Percentiles rank a stretch among this genome's conserved stretches.
phyloP scores from a whole-genome alignment of 2,329 filamentous ascomycete genomes.

The Neofusicoccum parvum region DNA sequence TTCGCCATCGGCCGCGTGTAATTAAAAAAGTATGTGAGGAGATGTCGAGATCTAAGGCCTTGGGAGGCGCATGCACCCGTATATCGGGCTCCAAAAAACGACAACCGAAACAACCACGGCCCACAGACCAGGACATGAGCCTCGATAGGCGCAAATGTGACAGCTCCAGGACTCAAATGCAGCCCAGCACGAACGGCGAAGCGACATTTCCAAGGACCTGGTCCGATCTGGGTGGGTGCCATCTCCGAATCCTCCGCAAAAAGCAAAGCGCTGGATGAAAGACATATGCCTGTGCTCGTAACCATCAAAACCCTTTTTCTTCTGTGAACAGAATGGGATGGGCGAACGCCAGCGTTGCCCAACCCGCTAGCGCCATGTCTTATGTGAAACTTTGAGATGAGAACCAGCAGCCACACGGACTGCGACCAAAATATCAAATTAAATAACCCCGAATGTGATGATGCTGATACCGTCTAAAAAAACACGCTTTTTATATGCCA shows the following conservation, averaged over 20 bases:
- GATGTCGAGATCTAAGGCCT: not conserved
- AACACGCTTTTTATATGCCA: slow-evolving; percentile 5
- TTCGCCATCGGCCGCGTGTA: not conserved
- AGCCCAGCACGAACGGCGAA: not conserved
- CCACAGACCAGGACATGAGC: not conserved
- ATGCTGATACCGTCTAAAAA: not conserved
- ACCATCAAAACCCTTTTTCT: not conserved
- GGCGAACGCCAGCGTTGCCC: slow-evolving; percentile 10
- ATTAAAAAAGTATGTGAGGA: not conserved
- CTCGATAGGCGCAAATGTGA: not conserved
- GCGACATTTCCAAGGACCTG: not conserved
- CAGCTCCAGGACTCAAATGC: not conserved
- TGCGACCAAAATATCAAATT: slow-evolving; percentile 1
- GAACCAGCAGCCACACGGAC: not conserved
- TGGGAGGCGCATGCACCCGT: not conserved
- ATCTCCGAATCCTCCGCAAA: not conserved
- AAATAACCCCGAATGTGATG: slow-evolving; percentile 5
- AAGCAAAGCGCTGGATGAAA: not conserved
- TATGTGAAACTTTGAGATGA: slow-evolving; percentile 8
- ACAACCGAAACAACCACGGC: too few relatives aligned
- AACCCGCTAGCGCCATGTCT: slow-evolving; percentile 11
- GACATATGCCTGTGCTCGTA: not conserved
- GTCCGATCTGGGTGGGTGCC: not conserved
- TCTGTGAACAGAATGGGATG: not conserved
- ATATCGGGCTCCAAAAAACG: too few relatives aligned